Percentiles rank a stretch among this genome's conserved stretches.
phyloP scores from a whole-genome alignment of 352 stramenopile species.

The Phytophthora chlamydospora region DNA sequence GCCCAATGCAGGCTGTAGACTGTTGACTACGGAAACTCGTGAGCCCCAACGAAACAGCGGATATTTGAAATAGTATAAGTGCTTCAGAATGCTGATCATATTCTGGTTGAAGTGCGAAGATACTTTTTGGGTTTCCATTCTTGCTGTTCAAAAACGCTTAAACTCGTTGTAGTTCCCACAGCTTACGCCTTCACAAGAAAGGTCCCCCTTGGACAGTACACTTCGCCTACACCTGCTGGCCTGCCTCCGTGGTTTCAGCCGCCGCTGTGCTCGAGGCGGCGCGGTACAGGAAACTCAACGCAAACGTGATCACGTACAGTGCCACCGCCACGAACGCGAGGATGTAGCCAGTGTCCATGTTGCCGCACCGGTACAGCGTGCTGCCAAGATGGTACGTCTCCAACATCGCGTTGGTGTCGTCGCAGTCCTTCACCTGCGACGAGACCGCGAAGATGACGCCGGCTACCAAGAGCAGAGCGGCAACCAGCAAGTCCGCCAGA shows the following conservation, averaged over 20 bases:
- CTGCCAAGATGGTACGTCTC: constrained; percentile 21
- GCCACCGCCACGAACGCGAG: constrained; percentile 31
- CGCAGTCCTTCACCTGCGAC: constrained; percentile 41
- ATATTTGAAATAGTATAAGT: too few relatives aligned
- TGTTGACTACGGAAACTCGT: too few relatives aligned
- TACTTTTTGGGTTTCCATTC: too few relatives aligned
- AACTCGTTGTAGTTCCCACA: too few relatives aligned
- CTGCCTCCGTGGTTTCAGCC: neutral
- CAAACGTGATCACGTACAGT: constrained; percentile 30
- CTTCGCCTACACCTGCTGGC: neutral
- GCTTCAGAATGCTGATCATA: too few relatives aligned
- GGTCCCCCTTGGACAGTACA: too few relatives aligned
- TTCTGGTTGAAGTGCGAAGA: too few relatives aligned
- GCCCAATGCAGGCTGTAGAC: too few relatives aligned
- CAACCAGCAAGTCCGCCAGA: constrained; percentile 41
- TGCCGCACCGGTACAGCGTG: constrained; percentile 38
- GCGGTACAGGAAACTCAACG: constrained; percentile 21
- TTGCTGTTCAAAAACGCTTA: too few relatives aligned
- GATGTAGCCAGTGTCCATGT: constrained; percentile 33
- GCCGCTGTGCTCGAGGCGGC: neutral
- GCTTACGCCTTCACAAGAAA: too few relatives aligned
- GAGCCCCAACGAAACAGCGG: too few relatives aligned
- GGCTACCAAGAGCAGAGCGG: constrained; percentile 35
- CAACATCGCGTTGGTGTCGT: constrained; percentile 38
- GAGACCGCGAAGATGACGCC: constrained; percentile 45